These are phyloP conservation scores for Coccomyxa subellipsoidea DNA, from an alignment of 163 green algal species.

Conservation along the genomic window DNA sequence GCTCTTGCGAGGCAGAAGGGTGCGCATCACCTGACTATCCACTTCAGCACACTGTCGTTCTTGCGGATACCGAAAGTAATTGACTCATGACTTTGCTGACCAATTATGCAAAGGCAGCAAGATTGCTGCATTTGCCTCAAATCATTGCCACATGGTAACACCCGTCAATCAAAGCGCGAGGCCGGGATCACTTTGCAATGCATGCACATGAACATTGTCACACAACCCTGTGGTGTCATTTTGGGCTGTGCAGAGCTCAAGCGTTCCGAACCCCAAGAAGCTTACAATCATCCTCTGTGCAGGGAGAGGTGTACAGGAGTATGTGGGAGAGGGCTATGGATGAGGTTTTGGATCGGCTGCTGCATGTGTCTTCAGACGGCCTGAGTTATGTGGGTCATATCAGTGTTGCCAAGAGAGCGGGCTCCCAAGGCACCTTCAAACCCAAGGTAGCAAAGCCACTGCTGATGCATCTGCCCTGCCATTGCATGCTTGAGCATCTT, in stretches of 20 bases:
- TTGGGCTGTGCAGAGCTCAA: too few species aligned
- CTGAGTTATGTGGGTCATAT: conserved; percentile 14
- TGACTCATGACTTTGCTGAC: background rate
- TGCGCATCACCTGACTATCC: background rate
- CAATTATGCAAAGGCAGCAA: background rate
- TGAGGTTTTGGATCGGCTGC: conserved; percentile 28
- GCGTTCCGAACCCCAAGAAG: background rate
- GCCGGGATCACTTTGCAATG: too few species aligned
- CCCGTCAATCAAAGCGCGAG: too few species aligned
- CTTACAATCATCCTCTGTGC: background rate
- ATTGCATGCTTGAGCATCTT: too few species aligned
- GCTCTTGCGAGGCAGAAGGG: conserved; percentile 23
- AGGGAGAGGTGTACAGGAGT: conserved; percentile 25
- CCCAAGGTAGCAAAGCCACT: background rate
- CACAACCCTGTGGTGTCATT: too few species aligned
- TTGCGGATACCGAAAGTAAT: background rate
- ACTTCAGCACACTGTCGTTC: background rate
- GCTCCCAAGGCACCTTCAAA: background rate
- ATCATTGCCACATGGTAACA: too few species aligned
- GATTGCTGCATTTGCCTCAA: too few species aligned
- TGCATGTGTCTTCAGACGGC: conserved; percentile 3
- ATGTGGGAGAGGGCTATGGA: conserved; percentile 51
- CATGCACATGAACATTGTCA: too few species aligned
- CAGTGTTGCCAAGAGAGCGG: background rate
- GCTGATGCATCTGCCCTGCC: background rate